Conservation (phyloP, 169 alveolate species). For the Babesia divergens region DNA sequence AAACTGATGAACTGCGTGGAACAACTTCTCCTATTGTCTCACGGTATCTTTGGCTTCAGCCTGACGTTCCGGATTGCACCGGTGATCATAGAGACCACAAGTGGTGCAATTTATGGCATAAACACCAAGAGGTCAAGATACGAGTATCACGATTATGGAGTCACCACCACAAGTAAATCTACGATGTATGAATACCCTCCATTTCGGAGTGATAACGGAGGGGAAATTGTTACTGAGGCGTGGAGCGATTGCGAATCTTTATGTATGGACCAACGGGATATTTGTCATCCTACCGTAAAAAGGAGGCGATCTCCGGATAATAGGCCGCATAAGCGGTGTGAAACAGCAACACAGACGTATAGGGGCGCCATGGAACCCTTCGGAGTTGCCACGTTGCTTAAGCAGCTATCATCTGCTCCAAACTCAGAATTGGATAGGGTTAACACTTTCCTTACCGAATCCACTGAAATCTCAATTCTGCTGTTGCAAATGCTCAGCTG, state of each 20-base stretch:
- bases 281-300: too few species aligned
- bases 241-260: too few species aligned
- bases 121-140: not conserved
- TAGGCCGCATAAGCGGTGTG: too few species aligned
- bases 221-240: too few species aligned
- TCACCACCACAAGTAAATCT: too few species aligned
- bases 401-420: not conserved
- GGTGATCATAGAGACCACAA: not conserved
- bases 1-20: conserved; percentile 12
- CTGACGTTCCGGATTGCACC: conserved; percentile 10
- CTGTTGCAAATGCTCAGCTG: conserved; percentile 15
- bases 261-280: too few species aligned
- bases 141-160: not conserved
- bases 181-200: too few species aligned
- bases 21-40: not conserved
- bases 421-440: not conserved
- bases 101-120: not conserved
- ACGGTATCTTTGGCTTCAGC: conserved; percentile 24
- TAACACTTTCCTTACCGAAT: not conserved
- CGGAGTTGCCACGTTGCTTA: not conserved
- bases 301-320: too few species aligned
- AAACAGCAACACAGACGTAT: not conserved
- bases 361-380: not conserved
- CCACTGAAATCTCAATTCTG: conserved; percentile 24
- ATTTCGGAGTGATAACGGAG: too few species aligned